These are phyloP conservation scores for Cryphonectria naterciae DNA, from an alignment of 2,329 filamentous ascomycete species.

Conservation along the genomic window DNA sequence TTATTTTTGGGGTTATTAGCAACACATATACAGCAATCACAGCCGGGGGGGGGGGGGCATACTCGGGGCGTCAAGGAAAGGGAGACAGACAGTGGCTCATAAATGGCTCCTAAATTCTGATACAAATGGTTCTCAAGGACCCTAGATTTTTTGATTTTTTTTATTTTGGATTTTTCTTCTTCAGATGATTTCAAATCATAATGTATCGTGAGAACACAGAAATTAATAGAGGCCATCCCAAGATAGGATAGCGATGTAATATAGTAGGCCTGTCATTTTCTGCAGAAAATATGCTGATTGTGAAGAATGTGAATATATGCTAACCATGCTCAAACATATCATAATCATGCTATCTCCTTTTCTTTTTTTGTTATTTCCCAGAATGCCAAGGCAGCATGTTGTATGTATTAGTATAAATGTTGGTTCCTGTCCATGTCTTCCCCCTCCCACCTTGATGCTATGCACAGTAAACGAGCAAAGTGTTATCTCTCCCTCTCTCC, in stretches of 20 bases:
- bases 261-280: too few relatives aligned
- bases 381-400: neutral
- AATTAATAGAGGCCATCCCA: too few relatives aligned
- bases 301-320: neutral
- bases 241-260: too few relatives aligned
- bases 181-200: neutral
- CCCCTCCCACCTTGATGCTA: neutral
- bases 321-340: neutral
- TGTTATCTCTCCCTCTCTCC: neutral
- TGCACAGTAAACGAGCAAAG: neutral
- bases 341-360: neutral
- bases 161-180: neutral
- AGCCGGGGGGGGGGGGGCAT: slow-evolving; percentile 9
- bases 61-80: neutral
- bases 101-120: neutral
- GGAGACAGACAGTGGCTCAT: neutral
- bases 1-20: neutral
- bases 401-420: neutral
- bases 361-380: too few relatives aligned
- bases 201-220: too few relatives aligned
- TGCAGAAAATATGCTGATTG: too few relatives aligned
- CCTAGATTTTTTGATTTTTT: neutral
- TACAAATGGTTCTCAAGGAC: neutral
- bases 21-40: neutral
- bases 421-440: neutral